phyloP scores from a whole-genome alignment of 306 rosid species.

The Alnus glutinosa region DNA sequence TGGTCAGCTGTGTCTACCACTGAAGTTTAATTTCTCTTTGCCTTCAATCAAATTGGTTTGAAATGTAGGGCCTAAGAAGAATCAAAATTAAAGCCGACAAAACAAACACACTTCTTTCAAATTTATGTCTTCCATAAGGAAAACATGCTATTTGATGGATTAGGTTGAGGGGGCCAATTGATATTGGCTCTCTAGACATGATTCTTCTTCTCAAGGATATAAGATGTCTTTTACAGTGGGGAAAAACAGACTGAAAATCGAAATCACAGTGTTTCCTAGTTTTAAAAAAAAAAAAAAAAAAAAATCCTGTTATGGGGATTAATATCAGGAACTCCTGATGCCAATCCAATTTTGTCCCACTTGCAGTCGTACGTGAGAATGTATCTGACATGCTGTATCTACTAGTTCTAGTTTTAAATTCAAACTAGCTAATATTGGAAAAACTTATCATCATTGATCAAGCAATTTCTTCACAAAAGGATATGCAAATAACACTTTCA shows the following conservation, averaged over 20 bases:
- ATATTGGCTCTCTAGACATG: too few species aligned
- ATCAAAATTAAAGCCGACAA: conserved; percentile 5
- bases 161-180: too few species aligned
- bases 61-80: conserved; percentile 1
- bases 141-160: too few species aligned
- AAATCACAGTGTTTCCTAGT: too few species aligned
- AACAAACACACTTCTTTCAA: conserved; percentile 5
- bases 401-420: conserved; percentile 15
- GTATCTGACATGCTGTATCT: conserved; percentile 24
- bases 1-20: conserved; percentile 14
- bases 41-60: conserved; percentile 16
- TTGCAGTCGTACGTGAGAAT: conserved; percentile 8
- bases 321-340: not conserved
- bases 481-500: conserved; percentile 14
- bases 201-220: too few species aligned
- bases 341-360: not conserved
- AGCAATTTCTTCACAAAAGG: not conserved
- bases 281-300: too few species aligned
- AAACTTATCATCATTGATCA: not conserved
- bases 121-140: too few species aligned
- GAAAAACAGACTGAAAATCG: too few species aligned
- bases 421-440: not conserved
- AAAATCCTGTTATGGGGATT: too few species aligned
- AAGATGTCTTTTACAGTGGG: too few species aligned
- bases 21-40: conserved; percentile 17